Evolutionary conservation across 2,329 filamentous ascomycete genomes (phyloP).

Genomic region (Lachnellula cervina): DNA sequence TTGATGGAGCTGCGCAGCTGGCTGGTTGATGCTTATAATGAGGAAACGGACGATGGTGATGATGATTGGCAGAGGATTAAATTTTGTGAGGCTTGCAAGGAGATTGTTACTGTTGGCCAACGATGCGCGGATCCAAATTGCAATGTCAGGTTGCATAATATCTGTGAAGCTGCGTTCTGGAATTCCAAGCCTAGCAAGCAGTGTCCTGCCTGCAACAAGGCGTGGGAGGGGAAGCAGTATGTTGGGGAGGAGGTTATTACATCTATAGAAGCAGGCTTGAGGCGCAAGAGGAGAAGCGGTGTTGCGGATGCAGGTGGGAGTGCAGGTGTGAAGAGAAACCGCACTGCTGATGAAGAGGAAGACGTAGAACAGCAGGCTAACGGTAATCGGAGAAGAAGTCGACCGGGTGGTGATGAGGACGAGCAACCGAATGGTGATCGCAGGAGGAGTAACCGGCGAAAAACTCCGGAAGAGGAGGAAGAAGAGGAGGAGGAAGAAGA

Average conservation of each 20-base stretch:
- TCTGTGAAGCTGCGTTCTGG: constrained; percentile 71
- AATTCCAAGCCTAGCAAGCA: constrained; percentile 49
- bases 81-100: constrained; percentile 80
- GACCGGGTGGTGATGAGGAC: neutral
- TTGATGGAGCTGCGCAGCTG: constrained; percentile 82
- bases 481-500: neutral
- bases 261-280: constrained; percentile 29
- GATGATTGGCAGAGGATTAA: constrained; percentile 73
- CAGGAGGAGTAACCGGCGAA: neutral
- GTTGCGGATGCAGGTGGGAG: neutral
- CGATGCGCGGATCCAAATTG: constrained; percentile 69
- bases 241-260: constrained; percentile 33
- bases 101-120: constrained; percentile 81
- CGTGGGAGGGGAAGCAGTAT: constrained; percentile 40
- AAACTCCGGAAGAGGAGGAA: neutral
- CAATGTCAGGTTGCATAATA: constrained; percentile 66
- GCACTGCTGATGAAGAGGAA: constrained; percentile 14
- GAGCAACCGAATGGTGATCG: constrained; percentile 1
- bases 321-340: constrained; percentile 9
- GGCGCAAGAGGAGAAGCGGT: constrained; percentile 29
- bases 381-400: neutral
- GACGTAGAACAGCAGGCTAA: constrained; percentile 7
- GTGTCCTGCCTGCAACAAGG: constrained; percentile 57
- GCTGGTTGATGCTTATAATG: constrained; percentile 87
- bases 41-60: constrained; percentile 52